A percentile compares a stretch with the other conserved stretches of the same genome.
phyloP scores from a whole-genome alignment of 768 basidiomycete genomes.

The Pisolithus marmoratus region DNA sequence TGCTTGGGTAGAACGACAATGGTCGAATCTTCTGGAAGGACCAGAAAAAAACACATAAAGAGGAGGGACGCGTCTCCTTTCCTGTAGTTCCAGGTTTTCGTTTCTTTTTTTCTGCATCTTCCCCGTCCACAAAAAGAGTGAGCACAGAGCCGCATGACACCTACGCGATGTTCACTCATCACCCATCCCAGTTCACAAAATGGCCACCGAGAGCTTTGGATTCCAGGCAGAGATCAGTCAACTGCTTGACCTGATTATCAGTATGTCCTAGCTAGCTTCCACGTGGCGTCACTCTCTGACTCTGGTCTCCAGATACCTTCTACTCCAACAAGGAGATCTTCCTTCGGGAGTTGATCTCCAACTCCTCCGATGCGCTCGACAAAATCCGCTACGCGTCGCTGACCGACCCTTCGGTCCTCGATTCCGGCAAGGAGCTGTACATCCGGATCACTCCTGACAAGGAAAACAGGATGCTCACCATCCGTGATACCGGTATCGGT shows the following conservation, averaged over 20 bases:
- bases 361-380: slow-evolving; percentile 96
- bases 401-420: slow-evolving; percentile 88
- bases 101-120: slow-evolving; percentile 10
- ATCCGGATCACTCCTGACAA: slow-evolving; percentile 95
- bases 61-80: slow-evolving; percentile 14
- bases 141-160: slow-evolving; percentile 10
- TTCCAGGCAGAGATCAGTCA: slow-evolving; percentile 99
- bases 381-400: slow-evolving; percentile 97
- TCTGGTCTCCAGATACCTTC: slow-evolving; percentile 73
- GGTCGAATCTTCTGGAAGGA: slow-evolving; percentile 44
- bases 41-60: slow-evolving; percentile 30
- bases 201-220: slow-evolving; percentile 85
- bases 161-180: not conserved
- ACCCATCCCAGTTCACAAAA: slow-evolving; percentile 30
- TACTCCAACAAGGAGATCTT: slow-evolving; percentile 99
- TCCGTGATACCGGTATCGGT: slow-evolving; percentile 96
- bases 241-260: slow-evolving; percentile 97
- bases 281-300: not conserved
- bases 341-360: slow-evolving; percentile 97
- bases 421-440: slow-evolving; percentile 85
- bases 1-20: not conserved
- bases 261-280: slow-evolving; percentile 39
- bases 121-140: slow-evolving; percentile 4
- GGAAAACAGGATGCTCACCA: slow-evolving; percentile 85
- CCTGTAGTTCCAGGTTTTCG: slow-evolving; percentile 3